phyloP scores from a whole-genome alignment of 2,329 filamentous ascomycete species.

The Alternaria gansuensis region DNA sequence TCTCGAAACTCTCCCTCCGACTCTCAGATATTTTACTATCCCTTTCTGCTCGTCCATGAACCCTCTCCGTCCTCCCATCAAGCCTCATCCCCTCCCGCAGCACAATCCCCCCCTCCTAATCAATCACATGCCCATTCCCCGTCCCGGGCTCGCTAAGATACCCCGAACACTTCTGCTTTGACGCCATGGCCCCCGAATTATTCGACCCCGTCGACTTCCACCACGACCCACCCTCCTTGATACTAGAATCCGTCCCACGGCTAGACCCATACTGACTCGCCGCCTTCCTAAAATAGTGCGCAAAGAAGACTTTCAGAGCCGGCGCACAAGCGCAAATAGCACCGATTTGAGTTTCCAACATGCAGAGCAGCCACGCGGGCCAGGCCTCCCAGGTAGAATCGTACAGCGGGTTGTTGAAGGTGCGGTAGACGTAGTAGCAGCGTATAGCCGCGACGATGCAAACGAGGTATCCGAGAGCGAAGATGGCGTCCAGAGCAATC shows the following conservation, averaged over 20 bases:
- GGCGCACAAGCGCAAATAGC: conserved; percentile 31
- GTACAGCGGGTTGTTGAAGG: conserved; percentile 27
- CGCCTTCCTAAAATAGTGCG: conserved; percentile 9
- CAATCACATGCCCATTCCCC: background rate
- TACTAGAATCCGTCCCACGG: background rate
- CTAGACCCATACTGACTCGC: background rate
- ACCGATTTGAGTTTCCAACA: conserved; percentile 32
- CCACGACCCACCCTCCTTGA: background rate
- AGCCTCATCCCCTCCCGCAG: background rate
- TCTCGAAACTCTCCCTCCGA: conserved; percentile 2
- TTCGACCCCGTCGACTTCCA: background rate
- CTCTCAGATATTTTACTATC: no score
- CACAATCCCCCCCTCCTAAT: conserved; percentile 9
- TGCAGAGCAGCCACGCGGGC: conserved; percentile 22
- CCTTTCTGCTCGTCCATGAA: no score
- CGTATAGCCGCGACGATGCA: conserved; percentile 22
- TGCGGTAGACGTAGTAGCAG: conserved; percentile 17
- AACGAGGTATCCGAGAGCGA: conserved; percentile 29
- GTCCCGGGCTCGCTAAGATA: background rate
- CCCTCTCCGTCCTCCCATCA: background rate
- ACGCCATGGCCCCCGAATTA: background rate
- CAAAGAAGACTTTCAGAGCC: conserved; percentile 31
- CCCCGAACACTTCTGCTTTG: background rate
- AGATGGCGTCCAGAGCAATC: conserved; percentile 27
- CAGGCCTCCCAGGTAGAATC: conserved; percentile 30